Percentiles rank a stretch among this genome's conserved stretches.
These are phyloP conservation scores for Salix caprea DNA, from an alignment of 345 rosid species.

Conservation along the genomic window DNA sequence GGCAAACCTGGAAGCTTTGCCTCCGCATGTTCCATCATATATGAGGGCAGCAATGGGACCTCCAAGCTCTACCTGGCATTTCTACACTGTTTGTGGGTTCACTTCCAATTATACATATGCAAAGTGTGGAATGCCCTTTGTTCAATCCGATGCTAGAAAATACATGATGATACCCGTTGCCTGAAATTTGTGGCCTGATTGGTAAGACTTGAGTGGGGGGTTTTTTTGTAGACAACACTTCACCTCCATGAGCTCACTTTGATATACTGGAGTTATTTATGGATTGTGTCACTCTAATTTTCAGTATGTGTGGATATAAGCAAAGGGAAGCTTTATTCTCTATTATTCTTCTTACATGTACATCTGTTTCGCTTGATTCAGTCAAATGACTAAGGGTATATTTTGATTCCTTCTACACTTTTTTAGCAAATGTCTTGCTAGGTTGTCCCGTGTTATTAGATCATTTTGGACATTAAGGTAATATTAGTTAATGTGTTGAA, in stretches of 20 bases:
- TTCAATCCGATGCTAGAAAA: constrained; percentile 62
- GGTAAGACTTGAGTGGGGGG: constrained; percentile 1
- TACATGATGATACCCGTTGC: constrained; percentile 86
- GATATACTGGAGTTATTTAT: background rate
- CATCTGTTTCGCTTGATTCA: background rate
- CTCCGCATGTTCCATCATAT: constrained; percentile 75
- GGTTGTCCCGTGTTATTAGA: background rate
- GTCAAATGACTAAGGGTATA: background rate
- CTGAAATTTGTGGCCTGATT: constrained; percentile 74
- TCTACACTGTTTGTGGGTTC: constrained; percentile 79
- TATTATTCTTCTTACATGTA: too few species aligned
- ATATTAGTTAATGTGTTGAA: too few species aligned
- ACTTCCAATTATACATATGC: constrained; percentile 65
- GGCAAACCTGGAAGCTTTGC: constrained; percentile 80
- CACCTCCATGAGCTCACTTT: background rate
- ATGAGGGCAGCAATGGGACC: constrained; percentile 76
- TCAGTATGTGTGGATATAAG: background rate
- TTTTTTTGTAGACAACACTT: background rate
- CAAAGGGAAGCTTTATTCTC: background rate
- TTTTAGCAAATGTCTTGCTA: background rate
- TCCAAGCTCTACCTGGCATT: constrained; percentile 69
- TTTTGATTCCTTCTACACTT: background rate
- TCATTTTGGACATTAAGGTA: background rate
- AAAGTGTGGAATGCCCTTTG: constrained; percentile 85
- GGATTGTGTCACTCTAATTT: background rate